Conservation (phyloP, 345 rosid genomes). For the Eucalyptus microcorys region DNA sequence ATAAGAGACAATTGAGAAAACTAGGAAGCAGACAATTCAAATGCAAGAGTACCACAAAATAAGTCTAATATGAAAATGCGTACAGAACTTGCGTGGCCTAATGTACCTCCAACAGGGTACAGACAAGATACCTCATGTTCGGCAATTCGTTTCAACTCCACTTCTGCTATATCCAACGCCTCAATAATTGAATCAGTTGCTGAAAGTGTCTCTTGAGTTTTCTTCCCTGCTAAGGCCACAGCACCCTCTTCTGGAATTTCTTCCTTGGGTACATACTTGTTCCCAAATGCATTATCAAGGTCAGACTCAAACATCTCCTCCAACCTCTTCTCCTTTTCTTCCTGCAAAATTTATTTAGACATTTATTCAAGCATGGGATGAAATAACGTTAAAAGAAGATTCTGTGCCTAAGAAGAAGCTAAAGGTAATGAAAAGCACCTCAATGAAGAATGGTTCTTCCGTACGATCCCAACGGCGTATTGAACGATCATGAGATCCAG, state of each 20-base stretch:
- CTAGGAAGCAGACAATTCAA: not conserved
- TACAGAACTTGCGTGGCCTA: not conserved
- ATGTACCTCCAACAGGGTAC: not conserved
- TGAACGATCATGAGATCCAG: conserved; percentile 97
- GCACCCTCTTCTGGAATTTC: conserved; percentile 93
- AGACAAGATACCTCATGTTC: conserved; percentile 46
- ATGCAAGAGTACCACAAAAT: not conserved
- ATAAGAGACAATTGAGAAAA: not conserved
- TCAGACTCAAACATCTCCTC: conserved; percentile 93
- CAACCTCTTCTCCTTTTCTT: conserved; percentile 91
- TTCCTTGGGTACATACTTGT: conserved; percentile 47
- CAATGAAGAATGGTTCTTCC: conserved; percentile 93
- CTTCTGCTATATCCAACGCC: conserved; percentile 68
- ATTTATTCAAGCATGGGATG: not conserved
- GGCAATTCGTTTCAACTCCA: conserved; percentile 49
- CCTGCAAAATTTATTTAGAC: conserved; percentile 37
- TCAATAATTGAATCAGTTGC: conserved; percentile 78
- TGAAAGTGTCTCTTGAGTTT: conserved; percentile 59
- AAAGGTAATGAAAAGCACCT: conserved; percentile 25
- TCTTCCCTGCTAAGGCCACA: conserved; percentile 80
- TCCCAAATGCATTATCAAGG: conserved; percentile 54
- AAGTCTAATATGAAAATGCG: not conserved
- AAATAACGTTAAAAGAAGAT: not conserved
- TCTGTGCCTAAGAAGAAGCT: not conserved
- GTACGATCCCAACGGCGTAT: conserved; percentile 98